A percentile compares a stretch with the other conserved stretches of the same genome.
phyloP scores from a whole-genome alignment of 352 stramenopile genomes.

The Phytophthora hybrid region DNA sequence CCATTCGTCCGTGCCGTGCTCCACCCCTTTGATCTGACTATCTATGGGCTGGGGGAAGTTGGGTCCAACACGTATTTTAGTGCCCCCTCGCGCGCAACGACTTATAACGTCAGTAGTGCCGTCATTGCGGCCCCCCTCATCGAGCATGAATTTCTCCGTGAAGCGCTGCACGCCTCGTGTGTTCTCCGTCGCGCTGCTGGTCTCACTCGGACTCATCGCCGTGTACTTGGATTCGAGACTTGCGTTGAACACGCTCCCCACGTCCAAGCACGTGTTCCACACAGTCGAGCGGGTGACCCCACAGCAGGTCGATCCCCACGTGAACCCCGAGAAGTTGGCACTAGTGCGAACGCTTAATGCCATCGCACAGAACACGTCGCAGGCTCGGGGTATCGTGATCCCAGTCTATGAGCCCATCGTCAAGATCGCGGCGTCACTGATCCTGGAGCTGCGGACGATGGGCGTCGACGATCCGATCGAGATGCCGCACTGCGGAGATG shows the following conservation, averaged over 20 bases:
- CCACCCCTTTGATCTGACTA: not conserved
- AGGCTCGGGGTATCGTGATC: conserved; percentile 38
- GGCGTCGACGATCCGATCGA: conserved; percentile 39
- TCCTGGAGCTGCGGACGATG: conserved; percentile 41
- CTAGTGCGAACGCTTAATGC: conserved; percentile 29
- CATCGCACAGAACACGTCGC: conserved; percentile 23
- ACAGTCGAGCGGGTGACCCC: not conserved
- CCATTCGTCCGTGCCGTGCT: conserved; percentile 4
- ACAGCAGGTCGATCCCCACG: not conserved
- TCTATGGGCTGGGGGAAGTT: not conserved
- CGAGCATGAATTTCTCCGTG: not conserved
- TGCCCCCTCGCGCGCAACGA: not conserved
- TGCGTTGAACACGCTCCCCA: conserved; percentile 16
- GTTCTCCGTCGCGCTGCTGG: conserved; percentile 14
- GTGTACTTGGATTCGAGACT: conserved; percentile 25
- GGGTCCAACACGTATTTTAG: not conserved
- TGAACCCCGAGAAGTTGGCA: conserved; percentile 11
- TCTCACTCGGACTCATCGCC: conserved; percentile 16
- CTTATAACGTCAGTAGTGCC: too few relatives aligned
- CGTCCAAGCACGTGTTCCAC: conserved; percentile 20
- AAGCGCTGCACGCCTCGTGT: conserved; percentile 21
- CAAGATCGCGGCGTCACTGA: conserved; percentile 34
- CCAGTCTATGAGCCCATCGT: conserved; percentile 44
- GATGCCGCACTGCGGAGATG: conserved; percentile 50
- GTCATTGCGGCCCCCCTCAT: too few relatives aligned